A percentile compares a stretch with the other conserved stretches of the same genome.
Conservation (phyloP, 2,329 filamentous ascomycete species). For the Trichocomaceae sp. region DNA sequence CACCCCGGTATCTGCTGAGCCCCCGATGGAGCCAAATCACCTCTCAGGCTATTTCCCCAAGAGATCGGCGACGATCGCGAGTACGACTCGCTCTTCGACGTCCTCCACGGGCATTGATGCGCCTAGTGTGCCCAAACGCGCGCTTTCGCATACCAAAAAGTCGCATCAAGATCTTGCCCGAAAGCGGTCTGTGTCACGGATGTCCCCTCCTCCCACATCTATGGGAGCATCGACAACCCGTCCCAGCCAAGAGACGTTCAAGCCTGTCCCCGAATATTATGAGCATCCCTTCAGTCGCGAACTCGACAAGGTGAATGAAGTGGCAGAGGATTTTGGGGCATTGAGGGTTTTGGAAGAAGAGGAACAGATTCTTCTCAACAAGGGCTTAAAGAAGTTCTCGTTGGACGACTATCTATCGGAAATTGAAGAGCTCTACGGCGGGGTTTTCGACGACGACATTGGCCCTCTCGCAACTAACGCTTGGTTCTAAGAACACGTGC, state of each 20-base stretch:
- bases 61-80: conserved; percentile 59
- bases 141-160: conserved; percentile 83
- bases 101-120: conserved; percentile 44
- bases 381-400: conserved; percentile 65
- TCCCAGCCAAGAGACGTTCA: conserved; percentile 29
- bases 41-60: conserved; percentile 60
- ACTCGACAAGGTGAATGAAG: conserved; percentile 83
- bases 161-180: conserved; percentile 69
- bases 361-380: conserved; percentile 59
- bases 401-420: conserved; percentile 80
- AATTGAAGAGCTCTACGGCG: conserved; percentile 62
- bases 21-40: conserved; percentile 49
- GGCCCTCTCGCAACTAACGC: conserved; percentile 28
- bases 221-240: conserved; percentile 25
- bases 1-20: conserved; percentile 29
- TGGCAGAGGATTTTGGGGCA: conserved; percentile 78
- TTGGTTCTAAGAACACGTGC: conserved; percentile 33
- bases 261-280: conserved; percentile 29
- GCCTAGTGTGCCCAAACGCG: conserved; percentile 68
- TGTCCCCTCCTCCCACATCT: conserved; percentile 36
- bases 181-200: conserved; percentile 56
- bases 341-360: conserved; percentile 64
- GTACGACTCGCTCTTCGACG: conserved; percentile 45
- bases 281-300: conserved; percentile 80
- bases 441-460: conserved; percentile 50